Percentiles rank a stretch among this genome's conserved stretches.
Evolutionary conservation across 805 yeast genomes (phyloP).

Genomic region (Suhomyces prunicola): DNA sequence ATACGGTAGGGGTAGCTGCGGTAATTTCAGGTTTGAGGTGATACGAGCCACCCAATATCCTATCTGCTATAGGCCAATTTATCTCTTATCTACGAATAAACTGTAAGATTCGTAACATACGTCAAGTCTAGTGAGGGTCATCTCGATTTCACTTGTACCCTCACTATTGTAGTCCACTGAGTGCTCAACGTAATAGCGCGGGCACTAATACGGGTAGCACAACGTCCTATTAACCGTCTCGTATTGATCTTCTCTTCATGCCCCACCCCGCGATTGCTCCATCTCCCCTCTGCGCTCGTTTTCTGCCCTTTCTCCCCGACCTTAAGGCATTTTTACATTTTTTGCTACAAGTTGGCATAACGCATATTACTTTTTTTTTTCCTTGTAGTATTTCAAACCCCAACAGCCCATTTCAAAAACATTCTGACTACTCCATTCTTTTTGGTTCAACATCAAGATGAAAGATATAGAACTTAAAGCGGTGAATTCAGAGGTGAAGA

Average conservation of each 20-base stretch:
- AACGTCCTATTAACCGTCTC: too few species aligned
- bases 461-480: slow-evolving; percentile 16
- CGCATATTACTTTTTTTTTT: not conserved
- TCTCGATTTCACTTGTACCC: not conserved
- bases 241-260: not conserved
- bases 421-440: not conserved
- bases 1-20: not conserved
- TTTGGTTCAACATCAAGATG: not conserved
- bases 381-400: not conserved
- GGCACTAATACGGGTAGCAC: too few species aligned
- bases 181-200: too few species aligned
- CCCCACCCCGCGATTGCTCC: not conserved
- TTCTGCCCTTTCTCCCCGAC: not conserved
- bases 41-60: not conserved
- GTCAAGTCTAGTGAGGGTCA: not conserved
- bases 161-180: too few species aligned
- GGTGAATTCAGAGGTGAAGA: slow-evolving; percentile 14
- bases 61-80: not conserved
- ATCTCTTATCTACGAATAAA: not conserved
- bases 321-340: not conserved
- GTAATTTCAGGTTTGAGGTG: not conserved
- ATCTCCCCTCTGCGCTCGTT: not conserved
- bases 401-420: not conserved
- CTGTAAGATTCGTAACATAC: not conserved
- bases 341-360: not conserved